Conservation (phyloP, 345 rosid species). For the Reutealis trisperma region DNA sequence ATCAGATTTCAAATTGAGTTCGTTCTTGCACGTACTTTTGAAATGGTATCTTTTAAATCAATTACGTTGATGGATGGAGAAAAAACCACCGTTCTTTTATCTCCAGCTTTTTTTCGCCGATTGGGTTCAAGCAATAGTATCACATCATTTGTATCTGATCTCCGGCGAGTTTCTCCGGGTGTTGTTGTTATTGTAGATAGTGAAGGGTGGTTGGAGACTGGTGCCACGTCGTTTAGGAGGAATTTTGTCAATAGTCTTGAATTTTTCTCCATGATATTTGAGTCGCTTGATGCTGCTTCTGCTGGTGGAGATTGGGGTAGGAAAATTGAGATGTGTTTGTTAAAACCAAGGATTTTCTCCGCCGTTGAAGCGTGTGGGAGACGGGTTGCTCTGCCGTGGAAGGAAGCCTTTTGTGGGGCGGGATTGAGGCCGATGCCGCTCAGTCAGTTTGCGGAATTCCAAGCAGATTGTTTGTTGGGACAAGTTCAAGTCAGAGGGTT, state of each 20-base stretch:
- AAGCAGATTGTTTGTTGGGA: slow-evolving; percentile 72
- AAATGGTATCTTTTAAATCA: slow-evolving; percentile 72
- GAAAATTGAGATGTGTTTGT: slow-evolving; percentile 62
- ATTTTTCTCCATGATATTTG: slow-evolving; percentile 73
- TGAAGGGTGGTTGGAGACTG: slow-evolving; percentile 64
- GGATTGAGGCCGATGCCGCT: slow-evolving; percentile 74
- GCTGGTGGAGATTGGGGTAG: slow-evolving; percentile 57
- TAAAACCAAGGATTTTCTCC: slow-evolving; percentile 59
- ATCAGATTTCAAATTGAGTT: slow-evolving; percentile 77
- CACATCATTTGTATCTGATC: slow-evolving; percentile 47
- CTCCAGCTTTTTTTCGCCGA: slow-evolving; percentile 67
- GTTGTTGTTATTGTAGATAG: slow-evolving; percentile 71
- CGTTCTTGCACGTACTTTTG: slow-evolving; percentile 62
- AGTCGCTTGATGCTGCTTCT: slow-evolving; percentile 73
- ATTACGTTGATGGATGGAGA: slow-evolving; percentile 72
- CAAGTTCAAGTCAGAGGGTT: slow-evolving; percentile 80
- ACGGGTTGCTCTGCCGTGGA: slow-evolving; percentile 57
- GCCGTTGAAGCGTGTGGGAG: slow-evolving; percentile 62
- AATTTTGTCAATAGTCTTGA: slow-evolving; percentile 67
- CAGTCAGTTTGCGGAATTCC: slow-evolving; percentile 89
- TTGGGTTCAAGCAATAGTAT: slow-evolving; percentile 43
- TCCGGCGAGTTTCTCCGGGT: slow-evolving; percentile 57
- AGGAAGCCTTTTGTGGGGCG: slow-evolving; percentile 65
- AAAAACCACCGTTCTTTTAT: slow-evolving; percentile 54
- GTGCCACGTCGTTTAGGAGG: slow-evolving; percentile 62